Evolutionary conservation across 1,284 basidiomycete genomes (phyloP), one percentile per base, ranked within the genome.

Genomic region (Cryptococcus neoformans): DNA sequence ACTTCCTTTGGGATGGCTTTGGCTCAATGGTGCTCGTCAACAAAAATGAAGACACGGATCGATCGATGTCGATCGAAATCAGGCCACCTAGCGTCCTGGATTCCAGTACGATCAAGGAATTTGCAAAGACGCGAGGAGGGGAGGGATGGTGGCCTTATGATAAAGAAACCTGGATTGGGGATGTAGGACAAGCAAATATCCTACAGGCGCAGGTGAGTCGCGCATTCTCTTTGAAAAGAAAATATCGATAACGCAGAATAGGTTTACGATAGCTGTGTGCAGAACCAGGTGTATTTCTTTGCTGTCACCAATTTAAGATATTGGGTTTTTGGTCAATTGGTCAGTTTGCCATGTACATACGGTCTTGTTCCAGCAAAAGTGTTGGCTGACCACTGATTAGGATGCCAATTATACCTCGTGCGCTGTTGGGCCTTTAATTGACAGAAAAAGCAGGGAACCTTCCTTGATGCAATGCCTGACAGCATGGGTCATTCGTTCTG

Each of bases 261-360:
- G 63, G 68, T 73, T 5, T 75, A 70, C 58, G 74, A 76, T 59
- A 67, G 66, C 41, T 78, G 76, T 62, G 53, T 67, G 1, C 59
- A 68, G 52, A 73, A 75, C 55, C 62, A 67, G 37, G 72, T 73
- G 16, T 69, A 62, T 54, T 73, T 70, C 56, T 78, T 73, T 51
- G 68, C 64, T 1, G 65, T 76, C 11, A 75, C 74, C 16, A 78
- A 74, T 45, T 37, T 71, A 36, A 74, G 71, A 51, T 61, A 72
- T 47, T 78, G 73, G 73, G 71, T 73, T 0, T 76, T 78, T 62
- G 76, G 76, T 5, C 54, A 59, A n/a, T 78, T 78, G 56, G 75
- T 74, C 38, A 63, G 74, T 71, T 40, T 6, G 17, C 14, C 34
- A 28, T 28, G 28, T 34, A 8, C 10, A 12, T 35, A 34, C 40